Evolutionary conservation across 1,139 yeast genomes (phyloP), one percentile per base, ranked within the genome.

Genomic region (Taphrina populina): DNA sequence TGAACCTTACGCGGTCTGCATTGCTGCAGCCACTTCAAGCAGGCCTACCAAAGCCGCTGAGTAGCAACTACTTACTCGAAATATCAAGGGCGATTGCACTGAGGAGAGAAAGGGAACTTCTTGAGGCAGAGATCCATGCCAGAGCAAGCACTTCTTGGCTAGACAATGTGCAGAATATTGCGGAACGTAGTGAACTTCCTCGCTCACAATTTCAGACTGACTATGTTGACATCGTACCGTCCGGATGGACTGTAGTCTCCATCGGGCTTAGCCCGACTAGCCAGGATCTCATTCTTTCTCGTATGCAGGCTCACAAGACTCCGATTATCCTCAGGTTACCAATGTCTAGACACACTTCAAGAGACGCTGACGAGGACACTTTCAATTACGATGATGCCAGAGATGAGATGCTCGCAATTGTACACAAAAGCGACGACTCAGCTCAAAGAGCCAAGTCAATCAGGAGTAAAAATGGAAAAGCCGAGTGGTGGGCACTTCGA

Each of bases 401-500:
- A 19, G 45, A 60, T 0, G 76, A 76, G 52, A 70, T 88, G 51
- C 65, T 70, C 3, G 64, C 67, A 0, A 81, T 88, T 8, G 82
- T 88, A 24, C 62, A 67, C 0, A 74, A 75, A 47, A 87, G 94
- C 65, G 80, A 84, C 61, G 64, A 69, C 1, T 79, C 88, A 0
- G 84, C 95, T 0, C 69, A 66, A 13, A 58, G 60, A 2, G 65
- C 68, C 11, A 60, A 65, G 17, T 60, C 65, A 7, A 76, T 81
- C 2, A 69, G 67, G n/a, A 76, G 87, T 0, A 76, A 77, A 49
- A 84, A 80, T 35, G 84, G 83, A 41, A 74, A 92, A 57, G 77
- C 76, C 44, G 64, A 70, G 4, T 90, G 96, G 96, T 92, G 96
- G 95, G 75, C 75, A 49, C 71, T 74, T 34, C 71, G 97, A 52